Evolutionary conservation across 805 yeast species (phyloP).

Genomic region (Kodamaea restingae): DNA sequence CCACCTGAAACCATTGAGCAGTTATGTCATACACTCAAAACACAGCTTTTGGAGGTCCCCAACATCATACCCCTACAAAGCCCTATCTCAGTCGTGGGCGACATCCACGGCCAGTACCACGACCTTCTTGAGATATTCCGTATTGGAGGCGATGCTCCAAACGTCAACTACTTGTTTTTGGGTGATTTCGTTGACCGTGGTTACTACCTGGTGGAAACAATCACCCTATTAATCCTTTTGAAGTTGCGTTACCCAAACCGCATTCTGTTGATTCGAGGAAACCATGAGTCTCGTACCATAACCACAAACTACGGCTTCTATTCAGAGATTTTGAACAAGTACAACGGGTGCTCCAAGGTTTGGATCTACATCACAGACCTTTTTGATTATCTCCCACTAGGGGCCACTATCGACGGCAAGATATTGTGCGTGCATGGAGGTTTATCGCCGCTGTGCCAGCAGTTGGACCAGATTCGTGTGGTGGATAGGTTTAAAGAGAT

Average conservation of each 20-base stretch:
- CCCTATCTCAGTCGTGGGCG: conserved; percentile 96
- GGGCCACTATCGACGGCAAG: conserved; percentile 85
- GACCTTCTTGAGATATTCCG: conserved; percentile 88
- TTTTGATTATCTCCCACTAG: conserved; percentile 84
- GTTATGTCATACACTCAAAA: conserved; percentile 65
- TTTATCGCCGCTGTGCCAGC: conserved; percentile 89
- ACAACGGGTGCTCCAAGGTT: conserved; percentile 65
- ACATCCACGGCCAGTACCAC: conserved; percentile 95
- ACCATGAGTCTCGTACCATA: conserved; percentile 94
- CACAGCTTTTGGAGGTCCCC: conserved; percentile 71
- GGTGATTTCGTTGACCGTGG: conserved; percentile 98
- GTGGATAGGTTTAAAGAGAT: conserved; percentile 91
- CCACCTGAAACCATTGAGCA: conserved; percentile 40
- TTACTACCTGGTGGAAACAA: conserved; percentile 88
- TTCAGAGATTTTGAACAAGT: conserved; percentile 88
- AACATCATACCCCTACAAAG: conserved; percentile 80
- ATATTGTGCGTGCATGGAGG: conserved; percentile 98
- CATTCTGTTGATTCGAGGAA: conserved; percentile 81
- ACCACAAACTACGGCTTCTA: conserved; percentile 97
- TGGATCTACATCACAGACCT: conserved; percentile 91
- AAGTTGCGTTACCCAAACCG: conserved; percentile 86
- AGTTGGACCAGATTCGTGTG: conserved; percentile 84
- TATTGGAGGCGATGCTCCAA: conserved; percentile 91
- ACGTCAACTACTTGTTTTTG: conserved; percentile 85
- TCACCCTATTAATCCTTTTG: conserved; percentile 72